These are phyloP conservation scores for Thalassia testudinum DNA, from an alignment of 116 monocot genomes.

Conservation along the genomic window DNA sequence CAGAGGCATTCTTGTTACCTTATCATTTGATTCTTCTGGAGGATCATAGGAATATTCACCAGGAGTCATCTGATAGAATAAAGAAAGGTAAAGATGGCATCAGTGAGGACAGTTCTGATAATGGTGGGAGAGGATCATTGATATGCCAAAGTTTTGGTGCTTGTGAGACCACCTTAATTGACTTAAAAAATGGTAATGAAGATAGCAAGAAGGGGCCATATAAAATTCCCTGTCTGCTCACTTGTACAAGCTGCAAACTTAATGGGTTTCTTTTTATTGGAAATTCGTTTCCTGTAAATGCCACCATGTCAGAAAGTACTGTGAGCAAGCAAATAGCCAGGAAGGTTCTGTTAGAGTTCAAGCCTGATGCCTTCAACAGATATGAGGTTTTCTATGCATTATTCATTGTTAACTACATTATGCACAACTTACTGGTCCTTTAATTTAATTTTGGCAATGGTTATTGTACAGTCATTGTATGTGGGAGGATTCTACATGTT, in stretches of 20 bases:
- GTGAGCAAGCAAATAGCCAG: neutral
- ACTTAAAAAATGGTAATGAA: neutral
- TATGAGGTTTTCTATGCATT: conserved; percentile 40
- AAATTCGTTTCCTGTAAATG: conserved; percentile 13
- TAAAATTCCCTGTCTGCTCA: conserved; percentile 34
- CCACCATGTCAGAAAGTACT: conserved; percentile 3
- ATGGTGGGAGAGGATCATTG: neutral
- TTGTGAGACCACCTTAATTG: neutral
- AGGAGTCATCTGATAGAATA: no score
- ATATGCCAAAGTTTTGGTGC: no score
- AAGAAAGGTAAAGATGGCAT: neutral
- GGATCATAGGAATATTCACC: neutral
- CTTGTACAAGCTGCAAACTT: conserved; percentile 10
- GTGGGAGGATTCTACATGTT: conserved; percentile 50
- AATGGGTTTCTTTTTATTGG: conserved; percentile 14
- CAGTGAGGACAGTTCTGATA: neutral
- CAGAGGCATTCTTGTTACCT: conserved; percentile 59
- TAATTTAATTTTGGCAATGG: neutral
- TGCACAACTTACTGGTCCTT: neutral
- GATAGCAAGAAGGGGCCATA: neutral
- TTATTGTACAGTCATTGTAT: conserved; percentile 23
- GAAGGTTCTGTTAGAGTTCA: conserved; percentile 65
- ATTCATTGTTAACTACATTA: neutral
- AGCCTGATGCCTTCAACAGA: conserved; percentile 24
- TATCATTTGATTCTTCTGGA: conserved; percentile 26